A percentile compares a stretch with the other conserved stretches of the same genome.
Evolutionary conservation across 768 basidiomycete species (phyloP).

Genomic region (Pleurotus sapidus): DNA sequence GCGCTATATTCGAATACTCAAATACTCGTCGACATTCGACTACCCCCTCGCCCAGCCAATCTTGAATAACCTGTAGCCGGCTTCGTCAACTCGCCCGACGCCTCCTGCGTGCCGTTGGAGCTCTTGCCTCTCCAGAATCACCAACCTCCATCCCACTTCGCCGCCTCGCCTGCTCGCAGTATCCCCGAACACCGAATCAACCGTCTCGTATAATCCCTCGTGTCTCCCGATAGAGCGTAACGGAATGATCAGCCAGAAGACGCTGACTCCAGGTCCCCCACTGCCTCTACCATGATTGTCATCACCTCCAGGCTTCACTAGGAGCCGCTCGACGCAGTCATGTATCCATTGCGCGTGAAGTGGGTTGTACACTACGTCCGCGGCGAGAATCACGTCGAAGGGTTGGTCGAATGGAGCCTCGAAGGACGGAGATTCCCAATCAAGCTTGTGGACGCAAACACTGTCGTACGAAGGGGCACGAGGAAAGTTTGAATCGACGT

Average conservation of each 20-base stretch:
- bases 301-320: conserved; percentile 28
- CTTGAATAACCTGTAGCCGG: conserved; percentile 63
- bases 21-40: too few relatives aligned
- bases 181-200: conserved; percentile 51
- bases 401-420: conserved; percentile 30
- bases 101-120: conserved; percentile 44
- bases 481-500: conserved; percentile 53
- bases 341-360: conserved; percentile 70
- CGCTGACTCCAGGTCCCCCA: conserved; percentile 28
- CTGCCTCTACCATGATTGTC: neutral
- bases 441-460: conserved; percentile 49
- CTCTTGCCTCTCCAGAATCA: conserved; percentile 44
- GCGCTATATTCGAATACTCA: too few relatives aligned
- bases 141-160: conserved; percentile 26
- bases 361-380: conserved; percentile 77
- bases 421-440: conserved; percentile 56
- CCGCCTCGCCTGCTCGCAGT: neutral
- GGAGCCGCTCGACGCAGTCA: conserved; percentile 50
- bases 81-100: conserved; percentile 67
- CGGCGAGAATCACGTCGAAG: conserved; percentile 74
- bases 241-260: conserved; percentile 76
- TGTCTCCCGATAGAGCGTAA: conserved; percentile 64
- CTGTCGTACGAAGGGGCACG: conserved; percentile 12
- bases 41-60: conserved; percentile 61
- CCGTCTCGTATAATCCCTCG: conserved; percentile 53